Base-by-base conservation (phyloP, 352 stramenopile species). In the Globisporangium camurandrum region DNA sequence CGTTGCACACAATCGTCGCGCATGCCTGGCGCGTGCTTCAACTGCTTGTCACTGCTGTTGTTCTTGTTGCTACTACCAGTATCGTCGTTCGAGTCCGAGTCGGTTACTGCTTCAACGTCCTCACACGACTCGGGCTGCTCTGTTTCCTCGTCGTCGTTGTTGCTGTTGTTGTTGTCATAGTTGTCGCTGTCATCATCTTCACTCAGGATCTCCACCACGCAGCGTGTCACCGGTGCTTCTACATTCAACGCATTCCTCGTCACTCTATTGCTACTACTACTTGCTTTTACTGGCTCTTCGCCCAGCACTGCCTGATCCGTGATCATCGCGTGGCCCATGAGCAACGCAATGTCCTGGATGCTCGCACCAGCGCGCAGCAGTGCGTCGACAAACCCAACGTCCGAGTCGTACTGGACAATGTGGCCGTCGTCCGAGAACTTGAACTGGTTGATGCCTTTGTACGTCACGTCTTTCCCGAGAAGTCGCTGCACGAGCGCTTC, bases 341-440 rank as follows among this genome's bases (percentile, higher is more conserved):
- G 55, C 41, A 59, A 24, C 9, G 59, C 54, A 19, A 86, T 65
- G 39, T 86, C 78, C 14, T 54, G 42, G 22, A 84, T 37, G 37
- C 39, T 72, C 11, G 57, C 64, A 22, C 69, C 66, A 23, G 77
- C 68, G 20, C 56, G 36, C 5, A 74, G 33, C 33, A 84, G 56
- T 1, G 70, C 72, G 30, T 69, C 67, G 3, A 82, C 65, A 36
- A 87, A 83, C 33, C 69, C 71, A 9, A 84, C 75, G 30, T 85
- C 61, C 5, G 69, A 66, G 51, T 85, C 69, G 58, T 84, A 88
- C 42, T 70, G 34, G 12, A 67, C 19, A 51, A 87, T 69, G 28
- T 66, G 67, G 6, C 64, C 70, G 4, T 73, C 49, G 2, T 57
- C 17, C 7, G 60, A 64, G 43, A 84, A 88, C 20, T 79, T 52